Evolutionary conservation across 208 protist genomes (phyloP).

Genomic region (Leptomonas pyrrhocoris): DNA sequence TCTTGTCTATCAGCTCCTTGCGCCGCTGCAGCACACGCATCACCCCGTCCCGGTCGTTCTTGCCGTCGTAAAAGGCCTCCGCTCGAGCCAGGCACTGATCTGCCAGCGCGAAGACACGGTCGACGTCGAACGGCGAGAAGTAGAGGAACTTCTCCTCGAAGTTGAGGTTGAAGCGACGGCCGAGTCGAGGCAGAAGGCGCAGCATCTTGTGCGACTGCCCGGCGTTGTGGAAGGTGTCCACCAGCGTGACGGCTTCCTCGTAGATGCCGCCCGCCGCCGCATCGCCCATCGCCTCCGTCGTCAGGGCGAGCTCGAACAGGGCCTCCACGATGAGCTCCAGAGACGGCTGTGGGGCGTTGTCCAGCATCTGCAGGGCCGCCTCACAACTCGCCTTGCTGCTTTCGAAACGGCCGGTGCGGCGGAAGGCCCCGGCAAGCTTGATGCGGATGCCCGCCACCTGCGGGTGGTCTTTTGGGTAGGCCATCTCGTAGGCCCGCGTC

Average conservation of each 20-base stretch:
- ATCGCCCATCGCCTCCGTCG: slow-evolving; percentile 52
- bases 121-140: slow-evolving; percentile 89
- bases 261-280: slow-evolving; percentile 56
- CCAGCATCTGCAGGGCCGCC: slow-evolving; percentile 67
- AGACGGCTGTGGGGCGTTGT: slow-evolving; percentile 46
- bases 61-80: slow-evolving; percentile 53
- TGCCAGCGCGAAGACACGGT: slow-evolving; percentile 82
- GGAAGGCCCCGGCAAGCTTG: slow-evolving; percentile 81
- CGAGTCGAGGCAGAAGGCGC: slow-evolving; percentile 77
- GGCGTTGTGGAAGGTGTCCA: slow-evolving; percentile 78
- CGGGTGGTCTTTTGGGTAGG: slow-evolving; percentile 74
- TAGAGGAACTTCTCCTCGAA: slow-evolving; percentile 91
- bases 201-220: slow-evolving; percentile 89
- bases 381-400: slow-evolving; percentile 73
- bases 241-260: slow-evolving; percentile 77
- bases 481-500: slow-evolving; percentile 82
- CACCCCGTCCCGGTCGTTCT: slow-evolving; percentile 49
- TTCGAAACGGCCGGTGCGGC: slow-evolving; percentile 67
- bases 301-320: slow-evolving; percentile 81
- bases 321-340: slow-evolving; percentile 88
- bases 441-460: slow-evolving; percentile 73
- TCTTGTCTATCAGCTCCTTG: slow-evolving; percentile 87
- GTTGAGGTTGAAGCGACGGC: slow-evolving; percentile 86
- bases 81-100: slow-evolving; percentile 86
- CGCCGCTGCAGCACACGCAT: slow-evolving; percentile 80